Evolutionary conservation across 2,329 filamentous ascomycete genomes (phyloP), one percentile per base, ranked within the genome.

Genomic region (Microsporum canis): DNA sequence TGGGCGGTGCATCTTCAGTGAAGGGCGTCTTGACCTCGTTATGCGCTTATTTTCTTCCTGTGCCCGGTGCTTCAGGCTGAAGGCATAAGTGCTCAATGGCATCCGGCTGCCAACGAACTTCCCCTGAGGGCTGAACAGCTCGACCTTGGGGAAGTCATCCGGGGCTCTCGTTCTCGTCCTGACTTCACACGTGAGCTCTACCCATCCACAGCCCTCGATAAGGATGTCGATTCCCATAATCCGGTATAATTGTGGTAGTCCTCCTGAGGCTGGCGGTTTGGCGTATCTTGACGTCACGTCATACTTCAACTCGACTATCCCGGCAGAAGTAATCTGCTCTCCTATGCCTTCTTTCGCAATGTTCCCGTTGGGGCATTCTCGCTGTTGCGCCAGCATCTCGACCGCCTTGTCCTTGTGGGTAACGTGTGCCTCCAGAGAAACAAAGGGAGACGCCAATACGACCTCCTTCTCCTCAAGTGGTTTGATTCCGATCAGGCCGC

Each of bases 191-290:
- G 85, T 86, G 45, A 99, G 73, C 74, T 99, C 94, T 1, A 99
- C 82, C 88, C 95, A 99, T 5, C 94, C 94, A 31, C 91, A 87
- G 1, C 94, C 91, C 72, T 97, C 92, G 57, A 99, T 85, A 12
- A 99, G 77, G 29, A 99, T 84, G 70, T 99, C 95, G 0, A 87
- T 82, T 6, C 87, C 84, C 63, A 94, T 80, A 1, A 97, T 84
- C 12, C 83, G 51, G 23, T 57, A 63, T 27, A 63, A 60, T 7
- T 33, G 39, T 36, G 27, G n/a, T 6, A 57, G 12, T 17, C 12
- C n/a, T 60, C 55, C 43, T 8, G 41, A 36, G 3, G 41, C 23
- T 34, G n/a, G 27, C n/a, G 57, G 29, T 43, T 59, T 59, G 4
- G 57, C 83, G 53, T 91, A 85, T 64, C 81, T 79, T 69, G 83